A percentile compares a stretch with the other conserved stretches of the same genome.
Evolutionary conservation across 2,329 filamentous ascomycete species (phyloP).

Genomic region (Fusarium secorum): DNA sequence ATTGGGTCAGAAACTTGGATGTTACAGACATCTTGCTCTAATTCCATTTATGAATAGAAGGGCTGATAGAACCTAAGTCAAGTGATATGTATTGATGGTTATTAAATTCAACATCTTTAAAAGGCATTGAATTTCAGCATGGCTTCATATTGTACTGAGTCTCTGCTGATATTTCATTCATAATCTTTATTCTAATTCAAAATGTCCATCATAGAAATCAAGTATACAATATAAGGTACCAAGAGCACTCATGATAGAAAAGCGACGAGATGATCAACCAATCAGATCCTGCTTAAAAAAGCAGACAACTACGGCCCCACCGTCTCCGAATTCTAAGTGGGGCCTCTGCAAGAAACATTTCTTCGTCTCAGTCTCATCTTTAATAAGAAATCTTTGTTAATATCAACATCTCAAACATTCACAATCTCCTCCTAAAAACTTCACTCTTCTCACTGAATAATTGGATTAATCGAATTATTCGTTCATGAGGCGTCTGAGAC

Average conservation of each 20-base stretch:
- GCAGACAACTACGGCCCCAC: constrained; percentile 14
- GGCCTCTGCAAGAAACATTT: constrained; percentile 35
- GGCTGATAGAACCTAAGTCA: neutral
- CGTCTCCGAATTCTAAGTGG: constrained; percentile 26
- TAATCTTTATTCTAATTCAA: neutral
- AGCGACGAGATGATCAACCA: neutral
- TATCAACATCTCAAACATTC: constrained; percentile 1
- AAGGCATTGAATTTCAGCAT: too few relatives aligned
- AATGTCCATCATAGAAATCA: neutral
- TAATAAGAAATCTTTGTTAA: constrained; percentile 9
- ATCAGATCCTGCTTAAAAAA: constrained; percentile 29
- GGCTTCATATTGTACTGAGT: neutral
- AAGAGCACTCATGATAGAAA: neutral
- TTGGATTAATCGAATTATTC: accelerated
- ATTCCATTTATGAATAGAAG: too few relatives aligned
- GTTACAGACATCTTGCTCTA: neutral
- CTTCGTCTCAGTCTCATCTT: constrained; percentile 26
- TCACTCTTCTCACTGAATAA: neutral
- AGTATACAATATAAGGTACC: too few relatives aligned
- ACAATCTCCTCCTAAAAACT: neutral
- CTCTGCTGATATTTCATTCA: too few relatives aligned
- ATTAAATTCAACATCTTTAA: neutral
- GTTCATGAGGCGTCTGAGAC: constrained; percentile 35
- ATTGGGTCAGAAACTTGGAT: neutral
- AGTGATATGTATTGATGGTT: too few relatives aligned